Base-by-base conservation (phyloP, 1,284 basidiomycete species). In the Tetrapyrgos nigripes region DNA sequence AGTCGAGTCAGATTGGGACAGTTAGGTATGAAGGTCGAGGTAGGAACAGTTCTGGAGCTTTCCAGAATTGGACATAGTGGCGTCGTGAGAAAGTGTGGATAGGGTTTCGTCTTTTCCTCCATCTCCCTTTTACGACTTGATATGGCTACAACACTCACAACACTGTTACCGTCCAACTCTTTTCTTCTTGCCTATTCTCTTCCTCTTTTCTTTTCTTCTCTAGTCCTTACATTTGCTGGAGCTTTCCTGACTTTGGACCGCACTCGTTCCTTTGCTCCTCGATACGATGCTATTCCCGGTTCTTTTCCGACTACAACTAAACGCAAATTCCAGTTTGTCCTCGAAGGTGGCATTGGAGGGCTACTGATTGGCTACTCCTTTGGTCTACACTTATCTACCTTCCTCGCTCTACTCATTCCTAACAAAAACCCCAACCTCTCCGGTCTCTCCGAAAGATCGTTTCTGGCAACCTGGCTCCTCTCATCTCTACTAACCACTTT, bases 171-270 rank as follows among this genome's bases (percentile, higher is more conserved):
- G 45, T 72, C 78, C 17, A 73, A 76, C 19, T 67, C 79, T 3
- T 80, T 79, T 65, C 68, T 77, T 28, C 74, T 88, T 26, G 79
- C 80, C 37, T 89, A 89, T 66, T 64, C 81, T 24, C 67, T 89
- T 47, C 82, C 85, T 62, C 70, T 89, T 8, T 69, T 88, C 33
- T 69, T 83, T 11, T 53, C 83, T 1, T 86, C 86, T 8, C 47
- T 83, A 37, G 60, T 83, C 26, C 73, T 87, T 33, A 81, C 83
- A 3, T 87, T 88, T 64, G 76, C 85, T 23, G 87, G 88, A 14
- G 80, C 87, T 3, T 90, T 90, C 69, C 75, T 89, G 23, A 89
- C 82, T 19, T 78, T 89, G 49, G 87, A 89, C 66, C 84, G 88
- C 35, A 84, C 86, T 33, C 80, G 85, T 43, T 79, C 81, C 14